These are phyloP conservation scores for Tulasnella sp. DNA, from an alignment of 768 basidiomycete species.

Conservation along the genomic window DNA sequence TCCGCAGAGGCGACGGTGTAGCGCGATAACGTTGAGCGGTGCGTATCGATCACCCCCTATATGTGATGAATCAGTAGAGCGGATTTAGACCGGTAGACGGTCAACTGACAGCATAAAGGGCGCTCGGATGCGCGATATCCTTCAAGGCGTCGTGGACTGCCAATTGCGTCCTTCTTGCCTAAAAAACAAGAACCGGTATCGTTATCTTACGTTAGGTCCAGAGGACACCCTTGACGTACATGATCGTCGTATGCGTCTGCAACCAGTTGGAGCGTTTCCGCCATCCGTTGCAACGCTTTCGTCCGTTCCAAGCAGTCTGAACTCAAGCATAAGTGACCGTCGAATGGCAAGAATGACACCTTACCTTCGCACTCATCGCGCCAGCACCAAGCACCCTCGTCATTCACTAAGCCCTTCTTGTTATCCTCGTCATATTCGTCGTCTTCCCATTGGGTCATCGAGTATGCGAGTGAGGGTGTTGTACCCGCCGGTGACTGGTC, in stretches of 20 bases:
- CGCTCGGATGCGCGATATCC: conserved; percentile 60
- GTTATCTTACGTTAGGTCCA: neutral
- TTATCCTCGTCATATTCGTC: conserved; percentile 36
- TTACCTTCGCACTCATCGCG: conserved; percentile 59
- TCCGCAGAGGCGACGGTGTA: conserved; percentile 28
- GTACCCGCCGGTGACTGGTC: conserved; percentile 31
- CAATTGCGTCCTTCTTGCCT: conserved; percentile 65
- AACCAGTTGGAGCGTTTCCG: conserved; percentile 58
- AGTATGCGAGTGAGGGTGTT: neutral
- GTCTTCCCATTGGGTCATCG: conserved; percentile 33
- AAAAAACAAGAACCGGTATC: neutral
- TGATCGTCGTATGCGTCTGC: conserved; percentile 72
- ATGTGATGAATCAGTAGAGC: neutral
- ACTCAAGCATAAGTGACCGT: neutral
- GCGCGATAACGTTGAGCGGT: conserved; percentile 51
- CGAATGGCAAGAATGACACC: neutral
- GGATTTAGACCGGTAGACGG: neutral
- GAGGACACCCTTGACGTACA: conserved; percentile 34
- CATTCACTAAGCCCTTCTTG: conserved; percentile 49
- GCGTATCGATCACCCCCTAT: conserved; percentile 63
- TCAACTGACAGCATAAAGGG: conserved; percentile 47
- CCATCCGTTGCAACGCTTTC: conserved; percentile 63
- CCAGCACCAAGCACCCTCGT: conserved; percentile 80
- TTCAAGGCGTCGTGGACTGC: conserved; percentile 66
- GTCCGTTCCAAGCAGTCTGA: conserved; percentile 66